These are phyloP conservation scores for Kwoniella sp. DNA, from an alignment of 768 basidiomycete species.

Conservation along the genomic window DNA sequence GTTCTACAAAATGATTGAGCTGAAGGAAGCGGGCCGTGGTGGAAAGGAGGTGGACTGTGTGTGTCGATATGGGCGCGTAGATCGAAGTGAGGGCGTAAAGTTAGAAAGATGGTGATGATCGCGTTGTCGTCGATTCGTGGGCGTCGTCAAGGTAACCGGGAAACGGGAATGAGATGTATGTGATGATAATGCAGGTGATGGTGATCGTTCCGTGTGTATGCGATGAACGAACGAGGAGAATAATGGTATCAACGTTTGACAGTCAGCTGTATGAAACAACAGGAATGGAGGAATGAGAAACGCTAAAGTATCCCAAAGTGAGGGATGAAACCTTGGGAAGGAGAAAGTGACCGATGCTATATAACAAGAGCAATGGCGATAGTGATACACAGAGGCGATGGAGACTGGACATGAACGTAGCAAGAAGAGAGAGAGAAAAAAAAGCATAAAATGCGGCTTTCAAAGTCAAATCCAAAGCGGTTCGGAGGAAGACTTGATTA, in stretches of 20 bases:
- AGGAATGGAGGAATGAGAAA: not conserved
- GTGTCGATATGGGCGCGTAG: not conserved
- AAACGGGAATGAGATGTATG: too few species aligned
- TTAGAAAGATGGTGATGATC: not conserved
- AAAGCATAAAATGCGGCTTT: slow-evolving; percentile 1
- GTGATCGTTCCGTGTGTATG: too few species aligned
- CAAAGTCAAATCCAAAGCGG: not conserved
- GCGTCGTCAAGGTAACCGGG: not conserved
- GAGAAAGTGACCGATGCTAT: not conserved
- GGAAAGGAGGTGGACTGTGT: too few species aligned
- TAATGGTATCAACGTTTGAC: too few species aligned
- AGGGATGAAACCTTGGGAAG: not conserved
- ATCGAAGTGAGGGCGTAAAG: not conserved
- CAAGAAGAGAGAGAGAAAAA: not conserved
- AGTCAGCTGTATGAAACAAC: too few species aligned
- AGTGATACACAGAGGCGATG: not conserved
- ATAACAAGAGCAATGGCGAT: not conserved
- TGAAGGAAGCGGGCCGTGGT: too few species aligned
- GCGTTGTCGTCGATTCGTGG: not conserved
- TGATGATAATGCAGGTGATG: too few species aligned
- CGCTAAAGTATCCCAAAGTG: not conserved
- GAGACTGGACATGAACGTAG: too few species aligned
- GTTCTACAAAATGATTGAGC: too few species aligned
- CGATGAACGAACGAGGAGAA: too few species aligned
- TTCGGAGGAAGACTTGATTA: not conserved